A percentile compares a stretch with the other conserved stretches of the same genome.
Evolutionary conservation across 257 asterid genomes (phyloP).

Genomic region (Ehretia macrophylla): DNA sequence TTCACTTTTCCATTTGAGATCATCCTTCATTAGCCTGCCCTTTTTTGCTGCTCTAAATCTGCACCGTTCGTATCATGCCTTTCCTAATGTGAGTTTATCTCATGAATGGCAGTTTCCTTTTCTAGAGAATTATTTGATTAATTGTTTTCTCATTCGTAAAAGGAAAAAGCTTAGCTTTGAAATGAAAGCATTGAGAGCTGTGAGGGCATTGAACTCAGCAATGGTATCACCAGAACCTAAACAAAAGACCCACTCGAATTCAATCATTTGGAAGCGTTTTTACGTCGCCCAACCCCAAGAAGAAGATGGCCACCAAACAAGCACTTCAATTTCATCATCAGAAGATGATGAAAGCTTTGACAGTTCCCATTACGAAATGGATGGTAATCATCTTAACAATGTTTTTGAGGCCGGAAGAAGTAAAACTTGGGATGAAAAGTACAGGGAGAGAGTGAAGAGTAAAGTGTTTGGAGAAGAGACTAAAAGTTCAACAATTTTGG

Average conservation of each 20-base stretch:
- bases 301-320: conserved; percentile 23
- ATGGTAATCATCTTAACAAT: conserved; percentile 15
- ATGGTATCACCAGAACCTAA: conserved; percentile 14
- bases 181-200: conserved; percentile 53
- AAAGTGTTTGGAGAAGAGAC: conserved; percentile 55
- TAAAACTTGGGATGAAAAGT: conserved; percentile 51
- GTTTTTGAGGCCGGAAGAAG: conserved; percentile 12
- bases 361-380: conserved; percentile 45
- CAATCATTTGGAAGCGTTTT: conserved; percentile 28
- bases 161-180: conserved; percentile 12
- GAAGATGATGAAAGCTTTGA: conserved; percentile 53
- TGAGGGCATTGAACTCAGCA: conserved; percentile 39
- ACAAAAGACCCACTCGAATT: conserved; percentile 16
- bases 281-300: conserved; percentile 58
- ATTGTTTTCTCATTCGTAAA: too few relatives aligned
- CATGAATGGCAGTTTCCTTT: too few relatives aligned
- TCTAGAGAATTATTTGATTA: too few relatives aligned
- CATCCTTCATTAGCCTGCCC: too few relatives aligned
- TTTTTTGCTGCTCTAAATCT: too few relatives aligned
- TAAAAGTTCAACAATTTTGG: conserved; percentile 29
- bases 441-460: conserved; percentile 54
- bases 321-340: conserved; percentile 10
- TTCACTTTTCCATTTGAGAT: too few relatives aligned
- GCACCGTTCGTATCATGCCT: too few relatives aligned
- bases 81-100: too few relatives aligned